These are phyloP conservation scores for Syzygium aqueum DNA, from an alignment of 345 rosid species.

Conservation along the genomic window DNA sequence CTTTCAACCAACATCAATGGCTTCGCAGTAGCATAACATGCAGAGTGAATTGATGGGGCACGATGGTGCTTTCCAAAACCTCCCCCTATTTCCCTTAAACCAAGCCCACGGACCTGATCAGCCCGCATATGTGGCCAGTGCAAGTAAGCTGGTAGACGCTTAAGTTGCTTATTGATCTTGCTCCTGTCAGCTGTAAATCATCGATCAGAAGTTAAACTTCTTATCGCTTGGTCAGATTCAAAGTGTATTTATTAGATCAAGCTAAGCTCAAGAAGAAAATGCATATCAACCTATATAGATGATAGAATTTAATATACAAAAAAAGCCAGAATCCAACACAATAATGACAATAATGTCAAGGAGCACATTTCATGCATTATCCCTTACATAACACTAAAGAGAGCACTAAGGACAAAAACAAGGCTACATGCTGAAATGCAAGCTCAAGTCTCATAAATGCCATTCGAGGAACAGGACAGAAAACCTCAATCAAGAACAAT, in stretches of 20 bases:
- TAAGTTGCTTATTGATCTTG: slow-evolving; percentile 25
- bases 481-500: not conserved
- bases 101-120: slow-evolving; percentile 90
- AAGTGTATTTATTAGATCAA: not conserved
- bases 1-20: slow-evolving; percentile 86
- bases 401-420: not conserved
- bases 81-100: slow-evolving; percentile 96
- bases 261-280: not conserved
- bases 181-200: slow-evolving; percentile 33
- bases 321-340: not conserved
- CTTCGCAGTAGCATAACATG: slow-evolving; percentile 90
- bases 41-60: slow-evolving; percentile 81
- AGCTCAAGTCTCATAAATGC: not conserved
- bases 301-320: not conserved
- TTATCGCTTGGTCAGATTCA: not conserved
- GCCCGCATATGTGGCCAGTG: slow-evolving; percentile 97
- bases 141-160: slow-evolving; percentile 49
- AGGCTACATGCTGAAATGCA: not conserved
- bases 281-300: not conserved
- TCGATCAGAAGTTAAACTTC: slow-evolving; percentile 9
- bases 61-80: slow-evolving; percentile 97
- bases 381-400: not conserved
- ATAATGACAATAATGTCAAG: not conserved
- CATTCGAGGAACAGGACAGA: not conserved
- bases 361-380: not conserved